A percentile compares a stretch with the other conserved stretches of the same genome.
Evolutionary conservation across 2,329 filamentous ascomycete genomes (phyloP).

Genomic region (Bisporella sp.): DNA sequence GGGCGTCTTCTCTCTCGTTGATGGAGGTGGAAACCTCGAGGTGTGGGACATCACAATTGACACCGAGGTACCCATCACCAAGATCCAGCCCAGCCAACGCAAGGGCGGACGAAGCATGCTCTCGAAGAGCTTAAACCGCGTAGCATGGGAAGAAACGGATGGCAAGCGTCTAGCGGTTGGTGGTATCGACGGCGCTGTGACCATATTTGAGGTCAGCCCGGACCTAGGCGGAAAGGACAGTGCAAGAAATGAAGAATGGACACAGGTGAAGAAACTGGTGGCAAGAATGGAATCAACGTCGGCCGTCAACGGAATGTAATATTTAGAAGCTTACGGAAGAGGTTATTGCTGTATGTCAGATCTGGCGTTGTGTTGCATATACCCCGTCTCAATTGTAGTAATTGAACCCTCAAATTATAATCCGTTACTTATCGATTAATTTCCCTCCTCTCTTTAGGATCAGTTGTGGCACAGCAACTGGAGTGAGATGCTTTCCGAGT

Average conservation of each 20-base stretch:
- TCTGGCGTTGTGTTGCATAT: slow-evolving; percentile 21
- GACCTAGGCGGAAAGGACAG: slow-evolving; percentile 80
- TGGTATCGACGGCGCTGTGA: slow-evolving; percentile 84
- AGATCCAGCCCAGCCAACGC: slow-evolving; percentile 63
- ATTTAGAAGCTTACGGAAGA: background rate
- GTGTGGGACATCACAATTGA: slow-evolving; percentile 93
- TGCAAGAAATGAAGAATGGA: slow-evolving; percentile 84
- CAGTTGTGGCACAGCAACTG: too few species aligned
- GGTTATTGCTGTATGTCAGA: background rate
- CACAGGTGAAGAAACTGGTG: slow-evolving; percentile 83
- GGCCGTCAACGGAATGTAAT: slow-evolving; percentile 17
- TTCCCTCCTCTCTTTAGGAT: too few species aligned
- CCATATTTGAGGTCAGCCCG: slow-evolving; percentile 84
- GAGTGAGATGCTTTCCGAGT: too few species aligned
- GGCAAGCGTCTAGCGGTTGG: slow-evolving; percentile 84
- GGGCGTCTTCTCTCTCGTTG: slow-evolving; percentile 89
- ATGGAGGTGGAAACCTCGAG: slow-evolving; percentile 86
- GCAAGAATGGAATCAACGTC: slow-evolving; percentile 56
- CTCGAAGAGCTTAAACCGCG: slow-evolving; percentile 84
- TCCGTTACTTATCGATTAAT: background rate
- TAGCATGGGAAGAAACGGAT: slow-evolving; percentile 88
- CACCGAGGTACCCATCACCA: slow-evolving; percentile 83
- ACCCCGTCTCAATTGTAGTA: slow-evolving; percentile 9
- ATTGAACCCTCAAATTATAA: background rate
- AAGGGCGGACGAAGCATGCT: slow-evolving; percentile 62